phyloP scores from a whole-genome alignment of 129 eudicot genomes.

The Dittrichia graveolens region DNA sequence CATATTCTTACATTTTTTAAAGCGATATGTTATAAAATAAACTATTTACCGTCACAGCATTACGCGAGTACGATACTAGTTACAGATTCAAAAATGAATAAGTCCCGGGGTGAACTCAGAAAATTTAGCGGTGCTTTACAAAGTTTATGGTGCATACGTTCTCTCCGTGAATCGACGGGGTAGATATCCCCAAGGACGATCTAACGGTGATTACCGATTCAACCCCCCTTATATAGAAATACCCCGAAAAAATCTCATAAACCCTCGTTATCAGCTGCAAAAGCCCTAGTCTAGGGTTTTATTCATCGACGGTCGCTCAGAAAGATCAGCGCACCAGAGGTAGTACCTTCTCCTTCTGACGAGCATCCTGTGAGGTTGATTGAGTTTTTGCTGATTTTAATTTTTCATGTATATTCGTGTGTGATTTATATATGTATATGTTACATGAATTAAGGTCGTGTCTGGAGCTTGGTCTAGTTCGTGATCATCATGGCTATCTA shows the following conservation, averaged over 20 bases:
- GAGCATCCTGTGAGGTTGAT: background rate
- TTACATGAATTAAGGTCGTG: background rate
- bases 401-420: background rate
- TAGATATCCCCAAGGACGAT: background rate
- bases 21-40: too few relatives aligned
- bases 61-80: too few relatives aligned
- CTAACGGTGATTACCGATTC: slow-evolving; percentile 39
- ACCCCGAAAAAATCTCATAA: slow-evolving; percentile 36
- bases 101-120: background rate
- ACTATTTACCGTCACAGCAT: too few relatives aligned
- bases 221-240: slow-evolving; percentile 13
- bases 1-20: too few relatives aligned
- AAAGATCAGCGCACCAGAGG: slow-evolving; percentile 27
- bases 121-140: slow-evolving; percentile 20
- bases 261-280: slow-evolving; percentile 33
- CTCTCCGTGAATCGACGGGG: slow-evolving; percentile 28
- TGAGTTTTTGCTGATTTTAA: background rate
- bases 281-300: slow-evolving; percentile 51
- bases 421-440: background rate
- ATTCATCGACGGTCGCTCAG: slow-evolving; percentile 30
- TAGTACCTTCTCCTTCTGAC: slow-evolving; percentile 9
- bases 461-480: slow-evolving; percentile 10
- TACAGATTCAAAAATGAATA: too few relatives aligned
- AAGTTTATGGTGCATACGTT: slow-evolving; percentile 20
- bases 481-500: background rate